Base-by-base conservation (phyloP, 2,329 filamentous ascomycete genomes). In the Cephalotrichum gorgonifer region DNA sequence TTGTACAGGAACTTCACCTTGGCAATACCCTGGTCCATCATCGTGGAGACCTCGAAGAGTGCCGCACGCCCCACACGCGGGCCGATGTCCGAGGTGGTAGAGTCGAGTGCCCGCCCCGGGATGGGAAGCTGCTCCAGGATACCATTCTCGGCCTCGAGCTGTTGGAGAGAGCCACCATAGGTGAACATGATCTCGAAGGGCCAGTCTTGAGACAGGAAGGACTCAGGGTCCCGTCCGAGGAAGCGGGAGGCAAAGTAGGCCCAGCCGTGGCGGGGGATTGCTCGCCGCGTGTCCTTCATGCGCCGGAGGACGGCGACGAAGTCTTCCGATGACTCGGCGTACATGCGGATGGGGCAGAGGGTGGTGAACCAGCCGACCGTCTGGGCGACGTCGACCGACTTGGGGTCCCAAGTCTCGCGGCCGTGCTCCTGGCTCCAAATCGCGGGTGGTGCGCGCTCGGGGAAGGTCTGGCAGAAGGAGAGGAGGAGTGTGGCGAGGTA, bases 351-450 rank as follows among this genome's bases (percentile, higher is more conserved):
- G 0, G 78, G 78, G 44, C 71, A 76, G 12, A 81, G 62, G 0
- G 75, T 71, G 2, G 76, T 79, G 53, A 81, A 79, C 76, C 76
- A 81, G 2, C 78, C 78, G 0, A 81, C 75, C 0, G 77, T 81
- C 47, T 76, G 66, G 4, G 72, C 70, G 1, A 79, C 68, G 58
- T 81, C 74, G 12, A 74, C 62, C 15, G 71, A 69, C 1, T 61
- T 58, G 17, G 35, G 5, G 25, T 69, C 69, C 52, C 67, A 67
- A 2, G 64, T 58, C n/a, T 69, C 62, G 15, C 75, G 64, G 15
- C 74, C 74, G 33, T 71, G 67, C 51, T 76, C 73, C 52, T 75
- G 72, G 48, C 72, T 75, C 74, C 74, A 82, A 1, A 81, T 55
- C 1, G 72, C 71, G 0, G 78, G 78, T 0, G 66, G 59, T 0